Percentiles rank a stretch among this genome's conserved stretches.
These are phyloP conservation scores for Saraca asoca DNA, from an alignment of 331 rosid genomes.

Conservation along the genomic window DNA sequence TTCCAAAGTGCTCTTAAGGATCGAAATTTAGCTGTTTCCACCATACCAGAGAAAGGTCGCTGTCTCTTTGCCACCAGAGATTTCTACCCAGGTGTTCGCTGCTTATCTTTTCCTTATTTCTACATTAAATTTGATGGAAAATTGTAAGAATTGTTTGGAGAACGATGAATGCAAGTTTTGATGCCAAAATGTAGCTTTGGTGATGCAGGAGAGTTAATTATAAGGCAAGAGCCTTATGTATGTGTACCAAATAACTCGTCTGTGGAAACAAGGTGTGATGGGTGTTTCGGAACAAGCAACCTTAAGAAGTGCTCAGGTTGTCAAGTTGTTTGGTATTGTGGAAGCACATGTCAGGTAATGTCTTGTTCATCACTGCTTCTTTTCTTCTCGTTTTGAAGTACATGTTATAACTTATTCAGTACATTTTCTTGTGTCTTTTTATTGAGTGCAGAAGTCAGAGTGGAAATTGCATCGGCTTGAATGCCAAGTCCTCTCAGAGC, in stretches of 20 bases:
- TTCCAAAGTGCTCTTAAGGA: slow-evolving; percentile 50
- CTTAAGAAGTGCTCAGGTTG: slow-evolving; percentile 83
- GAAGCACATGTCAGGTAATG: slow-evolving; percentile 73
- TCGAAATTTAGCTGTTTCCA: slow-evolving; percentile 50
- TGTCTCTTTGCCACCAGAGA: slow-evolving; percentile 62
- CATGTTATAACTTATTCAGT: slow-evolving; percentile 5
- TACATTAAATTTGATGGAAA: background rate
- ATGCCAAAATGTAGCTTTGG: background rate
- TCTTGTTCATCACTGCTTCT: slow-evolving; percentile 1
- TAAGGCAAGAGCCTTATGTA: slow-evolving; percentile 74
- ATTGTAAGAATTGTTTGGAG: background rate
- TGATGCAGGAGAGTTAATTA: slow-evolving; percentile 71
- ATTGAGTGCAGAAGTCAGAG: slow-evolving; percentile 60
- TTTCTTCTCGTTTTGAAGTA: background rate
- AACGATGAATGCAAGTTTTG: background rate
- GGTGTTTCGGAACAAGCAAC: slow-evolving; percentile 57
- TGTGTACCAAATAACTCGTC: slow-evolving; percentile 71
- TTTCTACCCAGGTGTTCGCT: slow-evolving; percentile 61
- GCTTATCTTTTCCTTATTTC: background rate
- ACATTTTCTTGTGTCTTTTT: slow-evolving; percentile 25
- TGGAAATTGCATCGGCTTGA: slow-evolving; percentile 95
- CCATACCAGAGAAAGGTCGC: slow-evolving; percentile 65
- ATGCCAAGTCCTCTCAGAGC: slow-evolving; percentile 69
- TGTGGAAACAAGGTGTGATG: slow-evolving; percentile 58
- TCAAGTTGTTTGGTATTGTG: slow-evolving; percentile 71